phyloP scores from a whole-genome alignment of 2,329 filamentous ascomycete genomes.

The Hymenoscyphus scutula region DNA sequence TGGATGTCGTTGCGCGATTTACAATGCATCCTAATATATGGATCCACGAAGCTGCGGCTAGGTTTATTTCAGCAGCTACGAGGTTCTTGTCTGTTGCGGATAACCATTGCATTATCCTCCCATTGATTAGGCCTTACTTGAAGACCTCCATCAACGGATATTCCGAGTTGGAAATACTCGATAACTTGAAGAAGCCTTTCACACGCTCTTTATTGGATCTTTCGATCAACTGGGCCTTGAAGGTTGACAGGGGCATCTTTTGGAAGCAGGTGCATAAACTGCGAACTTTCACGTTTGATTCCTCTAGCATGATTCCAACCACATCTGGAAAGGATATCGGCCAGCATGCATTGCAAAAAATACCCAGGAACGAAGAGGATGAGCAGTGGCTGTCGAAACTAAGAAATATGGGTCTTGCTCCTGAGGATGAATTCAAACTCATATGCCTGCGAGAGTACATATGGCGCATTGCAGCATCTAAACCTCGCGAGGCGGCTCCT shows the following conservation, averaged over 20 bases:
- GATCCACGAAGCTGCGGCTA: constrained; percentile 86
- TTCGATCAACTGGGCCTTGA: constrained; percentile 79
- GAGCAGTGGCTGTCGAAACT: constrained; percentile 88
- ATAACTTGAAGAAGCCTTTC: constrained; percentile 79
- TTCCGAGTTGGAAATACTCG: constrained; percentile 71
- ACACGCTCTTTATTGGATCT: constrained; percentile 80
- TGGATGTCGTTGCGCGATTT: constrained; percentile 79
- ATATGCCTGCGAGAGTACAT: constrained; percentile 86
- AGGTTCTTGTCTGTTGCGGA: constrained; percentile 77
- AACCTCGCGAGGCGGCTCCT: constrained; percentile 35
- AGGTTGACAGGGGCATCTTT: constrained; percentile 77
- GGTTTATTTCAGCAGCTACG: constrained; percentile 77
- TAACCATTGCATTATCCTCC: constrained; percentile 76
- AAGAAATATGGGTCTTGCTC: constrained; percentile 74
- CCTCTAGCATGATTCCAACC: constrained; percentile 50
- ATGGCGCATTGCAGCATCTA: constrained; percentile 77
- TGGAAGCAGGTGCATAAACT: constrained; percentile 77
- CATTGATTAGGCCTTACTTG: constrained; percentile 77
- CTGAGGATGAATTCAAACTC: constrained; percentile 87
- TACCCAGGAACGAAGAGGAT: constrained; percentile 83
- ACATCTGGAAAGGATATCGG: constrained; percentile 57
- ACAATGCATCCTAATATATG: constrained; percentile 92
- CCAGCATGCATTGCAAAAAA: constrained; percentile 57
- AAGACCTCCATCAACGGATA: constrained; percentile 70
- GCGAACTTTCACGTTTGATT: constrained; percentile 65